Base-by-base conservation (phyloP, 805 yeast species). In the Monosporozyma aerobia region DNA sequence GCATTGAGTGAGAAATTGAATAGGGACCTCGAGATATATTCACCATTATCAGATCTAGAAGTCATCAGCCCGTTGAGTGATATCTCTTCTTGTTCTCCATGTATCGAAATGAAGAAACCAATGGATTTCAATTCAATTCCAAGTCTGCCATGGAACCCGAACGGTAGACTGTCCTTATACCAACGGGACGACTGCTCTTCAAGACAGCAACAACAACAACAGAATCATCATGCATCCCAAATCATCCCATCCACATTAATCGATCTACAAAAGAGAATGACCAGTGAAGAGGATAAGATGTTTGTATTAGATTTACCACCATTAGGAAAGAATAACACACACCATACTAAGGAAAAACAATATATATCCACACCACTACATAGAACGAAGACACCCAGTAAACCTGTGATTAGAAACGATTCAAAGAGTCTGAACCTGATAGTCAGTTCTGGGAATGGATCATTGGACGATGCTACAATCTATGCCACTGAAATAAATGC, bases 401-500 rank as follows among this genome's bases (percentile, higher is more conserved):
- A 52, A 47, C 53, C 69, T 25, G 63, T 64, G 25, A 48, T 65
- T 25, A 59, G 56, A 44, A 43, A 54, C 32, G 57, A 56, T 3
- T 29, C 55, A 8, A 53, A 54, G 11, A 46, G 59, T 25, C 51
- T 65, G 44, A 65, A 63, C 51, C 52, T 63, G 14, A 50, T 65
- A 39, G 67, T 65, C 11, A 57, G 63, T 33, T 63, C 69, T 5
- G 60, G 66, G 11, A 61, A 57, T 44, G 68, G 68, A 8, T 62
- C 64, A 13, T 47, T 60, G 39, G 59, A 60, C 47, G 68, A 65
- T 51, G 69, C 69, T 6, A 64, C 69, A 27, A 60, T 65, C 13
- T 65, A 59, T 54, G 69, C 69, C 25, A 65, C 69, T 9, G 69
- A 65, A 52, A 63, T 65, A 1, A 65, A 65, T 48, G 59, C 67